A percentile compares a stretch with the other conserved stretches of the same genome.
Evolutionary conservation across 129 eudicot genomes (phyloP).

Genomic region (Flaveria brownii): DNA sequence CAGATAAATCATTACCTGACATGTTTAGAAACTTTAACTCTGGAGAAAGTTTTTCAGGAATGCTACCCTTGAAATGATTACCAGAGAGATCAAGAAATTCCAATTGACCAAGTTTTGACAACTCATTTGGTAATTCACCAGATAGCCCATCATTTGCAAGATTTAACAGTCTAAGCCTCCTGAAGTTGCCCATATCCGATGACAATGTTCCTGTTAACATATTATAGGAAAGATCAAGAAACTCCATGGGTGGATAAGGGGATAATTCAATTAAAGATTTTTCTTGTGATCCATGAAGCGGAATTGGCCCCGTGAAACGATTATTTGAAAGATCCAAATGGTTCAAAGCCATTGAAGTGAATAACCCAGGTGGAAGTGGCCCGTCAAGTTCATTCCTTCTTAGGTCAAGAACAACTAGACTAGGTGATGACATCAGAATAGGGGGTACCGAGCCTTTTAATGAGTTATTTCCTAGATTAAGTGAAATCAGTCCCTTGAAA

Average conservation of each 20-base stretch:
- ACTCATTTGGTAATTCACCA: slow-evolving; percentile 69
- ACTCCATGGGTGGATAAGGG: slow-evolving; percentile 71
- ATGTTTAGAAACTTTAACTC: slow-evolving; percentile 58
- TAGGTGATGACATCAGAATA: slow-evolving; percentile 47
- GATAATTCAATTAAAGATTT: slow-evolving; percentile 60
- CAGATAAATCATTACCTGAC: slow-evolving; percentile 64
- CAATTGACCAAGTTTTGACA: slow-evolving; percentile 60
- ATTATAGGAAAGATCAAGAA: slow-evolving; percentile 83
- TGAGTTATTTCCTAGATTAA: slow-evolving; percentile 75
- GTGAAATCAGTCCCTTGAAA: slow-evolving; percentile 49
- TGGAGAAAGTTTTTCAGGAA: slow-evolving; percentile 64
- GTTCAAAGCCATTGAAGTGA: slow-evolving; percentile 60
- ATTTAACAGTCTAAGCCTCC: slow-evolving; percentile 67
- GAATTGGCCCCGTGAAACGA: slow-evolving; percentile 69
- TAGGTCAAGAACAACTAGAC: slow-evolving; percentile 58
- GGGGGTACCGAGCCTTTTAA: slow-evolving; percentile 62
- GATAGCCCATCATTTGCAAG: slow-evolving; percentile 72
- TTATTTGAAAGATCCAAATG: slow-evolving; percentile 78
- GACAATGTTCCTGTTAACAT: slow-evolving; percentile 56
- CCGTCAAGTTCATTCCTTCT: slow-evolving; percentile 77
- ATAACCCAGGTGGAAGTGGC: slow-evolving; percentile 64
- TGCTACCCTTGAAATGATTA: slow-evolving; percentile 62
- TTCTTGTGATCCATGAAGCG: slow-evolving; percentile 63
- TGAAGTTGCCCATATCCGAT: slow-evolving; percentile 62
- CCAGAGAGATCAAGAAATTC: slow-evolving; percentile 79